Conservation (phyloP, 179 eudicot species). For the Corrigiola litoralis region DNA sequence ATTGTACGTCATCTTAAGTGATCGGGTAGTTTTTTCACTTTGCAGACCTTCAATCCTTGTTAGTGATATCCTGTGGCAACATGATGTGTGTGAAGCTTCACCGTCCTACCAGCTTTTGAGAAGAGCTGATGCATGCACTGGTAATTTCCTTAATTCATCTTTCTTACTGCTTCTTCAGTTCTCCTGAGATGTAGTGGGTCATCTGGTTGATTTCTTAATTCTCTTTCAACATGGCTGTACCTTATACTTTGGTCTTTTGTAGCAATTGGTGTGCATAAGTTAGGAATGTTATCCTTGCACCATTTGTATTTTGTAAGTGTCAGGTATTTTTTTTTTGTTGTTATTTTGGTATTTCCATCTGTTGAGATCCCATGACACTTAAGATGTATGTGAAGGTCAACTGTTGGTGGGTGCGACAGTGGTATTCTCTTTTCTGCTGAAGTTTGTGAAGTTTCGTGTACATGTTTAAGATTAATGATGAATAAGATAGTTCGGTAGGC, state of each 20-base stretch:
- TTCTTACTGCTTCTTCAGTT: not conserved
- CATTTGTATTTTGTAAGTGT: too few species aligned
- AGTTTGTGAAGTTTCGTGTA: not conserved
- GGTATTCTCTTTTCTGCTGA: not conserved
- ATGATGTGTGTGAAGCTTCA: conserved; percentile 49
- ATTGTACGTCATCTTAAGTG: not conserved
- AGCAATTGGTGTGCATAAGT: too few species aligned
- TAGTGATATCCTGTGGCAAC: conserved; percentile 72
- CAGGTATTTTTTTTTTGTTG: too few species aligned
- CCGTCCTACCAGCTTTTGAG: conserved; percentile 48
- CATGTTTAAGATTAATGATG: not conserved
- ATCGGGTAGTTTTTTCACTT: conserved; percentile 10
- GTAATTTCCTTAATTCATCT: conserved; percentile 28
- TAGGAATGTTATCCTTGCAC: too few species aligned
- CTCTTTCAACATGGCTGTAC: too few species aligned
- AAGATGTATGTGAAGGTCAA: not conserved
- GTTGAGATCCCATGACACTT: not conserved
- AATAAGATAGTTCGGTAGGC: not conserved
- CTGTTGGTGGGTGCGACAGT: not conserved
- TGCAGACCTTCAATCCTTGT: conserved; percentile 88
- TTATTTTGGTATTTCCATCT: too few species aligned
- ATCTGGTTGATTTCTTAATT: too few species aligned
- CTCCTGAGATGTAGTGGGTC: too few species aligned
- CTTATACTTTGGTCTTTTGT: too few species aligned
- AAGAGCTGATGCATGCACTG: conserved; percentile 49